Percentiles rank a stretch among this genome's conserved stretches.
These are phyloP conservation scores for Ceratobasidium sp. DNA, from an alignment of 1,284 basidiomycete genomes.

Conservation along the genomic window DNA sequence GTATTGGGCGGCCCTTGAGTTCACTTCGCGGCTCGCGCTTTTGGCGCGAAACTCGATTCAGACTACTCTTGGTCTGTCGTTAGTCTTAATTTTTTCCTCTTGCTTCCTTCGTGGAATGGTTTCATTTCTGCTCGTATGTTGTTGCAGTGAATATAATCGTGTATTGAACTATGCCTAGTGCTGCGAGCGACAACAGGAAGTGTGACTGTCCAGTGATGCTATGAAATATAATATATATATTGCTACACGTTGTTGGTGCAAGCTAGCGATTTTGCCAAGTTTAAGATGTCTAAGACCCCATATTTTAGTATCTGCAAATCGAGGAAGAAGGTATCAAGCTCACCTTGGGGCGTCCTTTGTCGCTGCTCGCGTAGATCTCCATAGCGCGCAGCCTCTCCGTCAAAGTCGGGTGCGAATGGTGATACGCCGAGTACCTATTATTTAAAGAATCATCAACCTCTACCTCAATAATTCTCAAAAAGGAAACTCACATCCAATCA, in stretches of 20 bases:
- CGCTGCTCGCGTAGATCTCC: constrained; percentile 63
- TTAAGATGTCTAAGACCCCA: constrained; percentile 22
- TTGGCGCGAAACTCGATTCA: constrained; percentile 67
- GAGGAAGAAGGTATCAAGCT: not conserved
- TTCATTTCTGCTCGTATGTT: not conserved
- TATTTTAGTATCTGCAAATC: not conserved
- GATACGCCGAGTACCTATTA: constrained; percentile 86
- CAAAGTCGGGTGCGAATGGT: constrained; percentile 92
- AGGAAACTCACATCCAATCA: constrained; percentile 79
- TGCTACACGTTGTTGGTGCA: not conserved
- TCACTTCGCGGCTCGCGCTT: constrained; percentile 66
- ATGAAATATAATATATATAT: not conserved
- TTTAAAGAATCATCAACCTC: not conserved
- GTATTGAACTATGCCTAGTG: not conserved
- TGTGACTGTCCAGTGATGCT: not conserved
- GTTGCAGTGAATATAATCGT: not conserved
- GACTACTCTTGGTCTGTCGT: constrained; percentile 68
- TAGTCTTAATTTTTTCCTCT: constrained; percentile 53
- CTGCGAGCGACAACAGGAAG: not conserved
- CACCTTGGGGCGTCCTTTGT: constrained; percentile 40
- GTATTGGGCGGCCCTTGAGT: constrained; percentile 61
- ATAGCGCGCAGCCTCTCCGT: constrained; percentile 87
- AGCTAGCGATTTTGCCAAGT: not conserved
- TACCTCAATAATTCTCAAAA: not conserved
- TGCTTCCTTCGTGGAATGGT: constrained; percentile 26